These are phyloP conservation scores for Ophiostoma montium DNA, from an alignment of 2,329 filamentous ascomycete species.

Conservation along the genomic window DNA sequence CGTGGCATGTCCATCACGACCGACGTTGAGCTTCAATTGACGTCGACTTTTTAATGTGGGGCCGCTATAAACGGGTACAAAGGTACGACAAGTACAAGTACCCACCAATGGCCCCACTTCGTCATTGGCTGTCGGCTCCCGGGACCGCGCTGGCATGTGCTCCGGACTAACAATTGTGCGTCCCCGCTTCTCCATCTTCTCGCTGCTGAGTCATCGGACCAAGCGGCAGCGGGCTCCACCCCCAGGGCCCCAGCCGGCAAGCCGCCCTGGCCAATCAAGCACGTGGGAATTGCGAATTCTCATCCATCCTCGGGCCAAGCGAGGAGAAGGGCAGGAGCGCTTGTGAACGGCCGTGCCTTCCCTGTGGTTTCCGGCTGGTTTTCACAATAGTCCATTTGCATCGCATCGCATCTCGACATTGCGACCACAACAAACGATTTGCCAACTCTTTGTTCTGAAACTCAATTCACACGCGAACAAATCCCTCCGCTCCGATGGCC, in stretches of 20 bases:
- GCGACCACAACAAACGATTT: background rate
- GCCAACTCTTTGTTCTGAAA: background rate
- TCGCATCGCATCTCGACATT: background rate
- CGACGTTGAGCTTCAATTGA: background rate
- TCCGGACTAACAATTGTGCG: conserved; percentile 9
- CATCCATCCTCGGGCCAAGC: conserved; percentile 14
- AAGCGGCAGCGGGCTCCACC: background rate
- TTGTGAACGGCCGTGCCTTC: background rate
- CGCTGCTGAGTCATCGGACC: background rate
- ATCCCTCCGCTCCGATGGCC: conserved; percentile 36
- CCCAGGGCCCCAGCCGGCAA: background rate
- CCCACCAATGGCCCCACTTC: background rate
- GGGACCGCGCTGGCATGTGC: background rate
- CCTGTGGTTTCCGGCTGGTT: conserved; percentile 12
- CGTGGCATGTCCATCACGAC: too few species aligned
- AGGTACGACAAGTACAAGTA: background rate
- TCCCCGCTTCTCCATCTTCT: conserved; percentile 2
- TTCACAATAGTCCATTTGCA: conserved; percentile 2
- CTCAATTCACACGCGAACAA: background rate
- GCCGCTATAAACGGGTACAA: background rate
- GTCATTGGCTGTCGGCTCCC: background rate
- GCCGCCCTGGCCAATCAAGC: conserved; percentile 11
- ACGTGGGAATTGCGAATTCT: conserved; percentile 13
- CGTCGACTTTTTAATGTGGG: conserved; percentile 6
- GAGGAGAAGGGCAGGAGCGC: background rate